These are phyloP conservation scores for Botrytis sinoallii DNA, from an alignment of 2,329 filamentous ascomycete species.

Conservation along the genomic window DNA sequence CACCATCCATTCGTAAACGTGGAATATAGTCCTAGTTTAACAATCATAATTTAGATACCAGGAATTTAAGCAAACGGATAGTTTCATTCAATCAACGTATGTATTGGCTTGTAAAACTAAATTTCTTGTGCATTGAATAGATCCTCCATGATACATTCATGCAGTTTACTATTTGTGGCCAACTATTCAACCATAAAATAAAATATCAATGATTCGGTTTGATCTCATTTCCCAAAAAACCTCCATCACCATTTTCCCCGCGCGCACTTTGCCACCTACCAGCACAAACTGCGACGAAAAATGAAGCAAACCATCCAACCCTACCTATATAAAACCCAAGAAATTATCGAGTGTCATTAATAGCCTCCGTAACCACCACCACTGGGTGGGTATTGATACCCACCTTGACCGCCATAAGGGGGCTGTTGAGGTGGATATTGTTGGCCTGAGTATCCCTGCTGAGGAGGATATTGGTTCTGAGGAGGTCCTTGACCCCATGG, in stretches of 20 bases:
- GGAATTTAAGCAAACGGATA: background rate
- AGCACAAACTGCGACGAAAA: background rate
- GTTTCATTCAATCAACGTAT: background rate
- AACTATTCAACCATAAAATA: background rate
- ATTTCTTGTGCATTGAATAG: background rate
- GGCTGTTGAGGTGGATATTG: slow-evolving; percentile 26
- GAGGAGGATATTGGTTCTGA: slow-evolving; percentile 14
- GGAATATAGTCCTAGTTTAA: background rate
- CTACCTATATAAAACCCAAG: background rate
- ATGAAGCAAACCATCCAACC: background rate
- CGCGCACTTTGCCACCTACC: background rate
- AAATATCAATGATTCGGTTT: background rate
- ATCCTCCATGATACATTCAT: background rate
- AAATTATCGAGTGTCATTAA: background rate
- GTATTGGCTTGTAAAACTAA: background rate
- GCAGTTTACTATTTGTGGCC: background rate
- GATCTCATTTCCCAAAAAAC: background rate
- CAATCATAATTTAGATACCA: background rate
- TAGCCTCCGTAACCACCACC: slow-evolving; percentile 13
- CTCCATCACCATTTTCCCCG: background rate
- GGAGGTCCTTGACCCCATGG: slow-evolving; percentile 13
- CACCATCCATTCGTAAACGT: background rate
- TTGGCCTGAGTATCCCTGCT: background rate
- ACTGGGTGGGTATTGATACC: slow-evolving; percentile 8
- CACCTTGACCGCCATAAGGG: slow-evolving; percentile 21